Conservation (phyloP, 176 grass and related monocot species). For the Eleusine coracana region DNA sequence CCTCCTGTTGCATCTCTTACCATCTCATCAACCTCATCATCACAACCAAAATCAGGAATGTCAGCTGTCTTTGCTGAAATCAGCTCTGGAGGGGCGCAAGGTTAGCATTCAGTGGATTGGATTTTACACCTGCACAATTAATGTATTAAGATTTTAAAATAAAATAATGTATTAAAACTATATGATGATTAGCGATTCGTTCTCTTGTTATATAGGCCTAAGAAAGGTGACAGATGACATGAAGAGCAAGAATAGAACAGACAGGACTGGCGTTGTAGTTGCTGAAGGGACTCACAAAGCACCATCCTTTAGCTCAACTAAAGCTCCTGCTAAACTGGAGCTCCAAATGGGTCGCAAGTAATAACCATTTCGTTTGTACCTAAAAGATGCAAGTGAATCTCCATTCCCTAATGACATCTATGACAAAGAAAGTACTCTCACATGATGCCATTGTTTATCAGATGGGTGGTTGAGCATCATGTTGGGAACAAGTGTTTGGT, state of each 20-base stretch:
- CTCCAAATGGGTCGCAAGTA: conserved; percentile 80
- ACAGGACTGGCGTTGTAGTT: conserved; percentile 46
- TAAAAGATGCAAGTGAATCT: background rate
- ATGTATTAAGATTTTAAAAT: no score
- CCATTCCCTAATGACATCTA: background rate
- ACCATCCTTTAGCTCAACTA: conserved; percentile 35
- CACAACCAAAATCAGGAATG: conserved; percentile 60
- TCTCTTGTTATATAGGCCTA: conserved; percentile 41
- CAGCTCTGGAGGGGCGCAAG: conserved; percentile 50
- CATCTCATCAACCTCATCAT: conserved; percentile 20
- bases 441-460: conserved; percentile 11
- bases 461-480: conserved; percentile 66
- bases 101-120: background rate
- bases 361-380: background rate
- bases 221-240: conserved; percentile 68
- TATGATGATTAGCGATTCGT: background rate
- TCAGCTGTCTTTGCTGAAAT: conserved; percentile 66
- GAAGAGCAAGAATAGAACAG: conserved; percentile 65
- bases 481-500: conserved; percentile 51
- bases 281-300: conserved; percentile 25
- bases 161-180: background rate
- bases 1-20: conserved; percentile 26
- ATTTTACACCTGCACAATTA: background rate
- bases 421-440: background rate
- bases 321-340: conserved; percentile 51